Conservation (phyloP, 148 eudicot genomes). For the Heliosperma pusillum region DNA sequence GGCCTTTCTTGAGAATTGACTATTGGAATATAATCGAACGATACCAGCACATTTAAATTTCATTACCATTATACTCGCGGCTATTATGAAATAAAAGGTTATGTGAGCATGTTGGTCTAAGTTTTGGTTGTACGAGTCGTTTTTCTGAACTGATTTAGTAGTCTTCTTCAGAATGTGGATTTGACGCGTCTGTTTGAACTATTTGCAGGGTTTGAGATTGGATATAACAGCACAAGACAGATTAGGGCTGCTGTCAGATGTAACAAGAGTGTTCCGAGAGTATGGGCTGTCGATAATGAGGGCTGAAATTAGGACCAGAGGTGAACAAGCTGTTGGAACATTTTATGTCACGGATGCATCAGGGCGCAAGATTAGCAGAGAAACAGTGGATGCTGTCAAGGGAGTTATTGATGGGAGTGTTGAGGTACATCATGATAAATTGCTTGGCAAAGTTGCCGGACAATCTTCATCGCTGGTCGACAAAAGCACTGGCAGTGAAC, state of each 20-base stretch:
- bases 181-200: not conserved
- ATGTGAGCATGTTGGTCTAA: too few relatives aligned
- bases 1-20: too few relatives aligned
- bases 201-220: conserved; percentile 61
- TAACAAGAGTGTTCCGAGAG: conserved; percentile 67
- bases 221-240: conserved; percentile 58
- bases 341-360: conserved; percentile 60
- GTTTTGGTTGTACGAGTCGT: too few relatives aligned
- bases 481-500: not conserved
- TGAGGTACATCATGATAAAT: conserved; percentile 26
- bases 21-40: too few relatives aligned
- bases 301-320: conserved; percentile 63
- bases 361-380: conserved; percentile 34
- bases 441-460: not conserved
- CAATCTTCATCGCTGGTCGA: not conserved
- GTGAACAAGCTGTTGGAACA: conserved; percentile 55
- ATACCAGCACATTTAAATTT: too few relatives aligned
- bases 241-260: conserved; percentile 57
- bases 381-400: conserved; percentile 43
- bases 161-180: not conserved
- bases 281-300: conserved; percentile 61
- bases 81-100: too few relatives aligned
- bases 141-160: not conserved
- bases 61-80: too few relatives aligned
- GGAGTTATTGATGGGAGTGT: conserved; percentile 43